Conservation (phyloP, 2,329 filamentous ascomycete genomes). For the Sporothrix sp. region DNA sequence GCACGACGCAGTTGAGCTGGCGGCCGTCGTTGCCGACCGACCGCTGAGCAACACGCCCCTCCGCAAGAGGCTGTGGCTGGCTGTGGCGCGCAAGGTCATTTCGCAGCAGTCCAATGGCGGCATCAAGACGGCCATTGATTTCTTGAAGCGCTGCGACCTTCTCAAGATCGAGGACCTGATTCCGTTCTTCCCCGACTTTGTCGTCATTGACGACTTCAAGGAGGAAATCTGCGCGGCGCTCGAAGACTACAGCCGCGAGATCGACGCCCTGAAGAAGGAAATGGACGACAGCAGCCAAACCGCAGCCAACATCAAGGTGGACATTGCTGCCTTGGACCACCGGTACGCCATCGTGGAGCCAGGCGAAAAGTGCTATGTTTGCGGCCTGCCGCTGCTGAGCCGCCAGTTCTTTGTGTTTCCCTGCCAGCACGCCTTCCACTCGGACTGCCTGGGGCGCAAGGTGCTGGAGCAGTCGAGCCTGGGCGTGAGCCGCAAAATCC, state of each 20-base stretch:
- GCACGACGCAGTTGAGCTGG: conserved; percentile 81
- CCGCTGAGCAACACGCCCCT: conserved; percentile 69
- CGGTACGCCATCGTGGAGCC: conserved; percentile 95
- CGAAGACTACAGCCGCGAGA: conserved; percentile 86
- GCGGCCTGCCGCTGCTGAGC: conserved; percentile 73
- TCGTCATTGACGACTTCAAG: conserved; percentile 98
- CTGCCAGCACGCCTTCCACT: conserved; percentile 96
- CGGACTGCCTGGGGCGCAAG: conserved; percentile 79
- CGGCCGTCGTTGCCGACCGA: conserved; percentile 78
- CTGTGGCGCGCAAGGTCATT: conserved; percentile 91
- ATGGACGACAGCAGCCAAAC: conserved; percentile 93
- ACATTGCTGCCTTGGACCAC: conserved; percentile 76
- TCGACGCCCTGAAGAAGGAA: conserved; percentile 77
- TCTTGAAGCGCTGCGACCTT: conserved; percentile 82
- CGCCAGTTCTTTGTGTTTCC: conserved; percentile 97
- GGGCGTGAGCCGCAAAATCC: conserved; percentile 68
- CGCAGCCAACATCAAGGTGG: conserved; percentile 79
- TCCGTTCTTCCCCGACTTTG: conserved; percentile 96
- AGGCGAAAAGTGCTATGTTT: conserved; percentile 87
- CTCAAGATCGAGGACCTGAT: conserved; percentile 94
- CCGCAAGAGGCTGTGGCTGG: conserved; percentile 90
- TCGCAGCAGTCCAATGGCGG: conserved; percentile 49
- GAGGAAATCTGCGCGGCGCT: conserved; percentile 92
- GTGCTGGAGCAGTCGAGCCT: conserved; percentile 74
- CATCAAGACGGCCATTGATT: conserved; percentile 89